Percentiles rank a stretch among this genome's conserved stretches.
phyloP scores from a whole-genome alignment of 345 rosid genomes.

The Camelina hispida region DNA sequence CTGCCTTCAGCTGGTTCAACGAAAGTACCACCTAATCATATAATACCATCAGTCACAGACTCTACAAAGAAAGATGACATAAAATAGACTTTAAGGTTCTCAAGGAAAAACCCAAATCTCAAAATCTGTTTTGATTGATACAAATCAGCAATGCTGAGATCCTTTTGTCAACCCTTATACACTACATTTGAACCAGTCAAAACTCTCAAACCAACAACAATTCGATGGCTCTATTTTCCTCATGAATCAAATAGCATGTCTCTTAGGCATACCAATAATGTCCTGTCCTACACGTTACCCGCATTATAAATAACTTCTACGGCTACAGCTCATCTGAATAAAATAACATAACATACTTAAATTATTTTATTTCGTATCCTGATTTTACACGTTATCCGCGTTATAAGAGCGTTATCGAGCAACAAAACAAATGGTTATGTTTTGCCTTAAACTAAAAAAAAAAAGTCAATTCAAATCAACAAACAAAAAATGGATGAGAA shows the following conservation, averaged over 20 bases:
- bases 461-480: not conserved
- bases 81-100: not conserved
- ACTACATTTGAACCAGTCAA: not conserved
- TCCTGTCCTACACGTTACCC: too few species aligned
- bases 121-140: slow-evolving; percentile 7
- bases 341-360: too few species aligned
- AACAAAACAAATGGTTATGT: too few species aligned
- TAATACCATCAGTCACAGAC: slow-evolving; percentile 8
- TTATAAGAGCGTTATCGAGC: too few species aligned
- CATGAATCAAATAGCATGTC: not conserved
- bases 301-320: too few species aligned
- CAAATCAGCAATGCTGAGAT: not conserved
- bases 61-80: not conserved
- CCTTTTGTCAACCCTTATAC: not conserved
- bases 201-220: slow-evolving; percentile 16
- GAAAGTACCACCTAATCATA: slow-evolving; percentile 70
- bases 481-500: slow-evolving; percentile 8
- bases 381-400: too few species aligned
- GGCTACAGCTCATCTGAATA: too few species aligned
- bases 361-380: too few species aligned
- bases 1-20: slow-evolving; percentile 68
- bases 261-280: not conserved
- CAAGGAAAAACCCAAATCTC: slow-evolving; percentile 9
- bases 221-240: not conserved
- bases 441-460: too few species aligned